Percentiles rank a stretch among this genome's conserved stretches.
These are phyloP conservation scores for Blastobotrys petasosporus DNA, from an alignment of 1,139 yeast species.

Conservation along the genomic window DNA sequence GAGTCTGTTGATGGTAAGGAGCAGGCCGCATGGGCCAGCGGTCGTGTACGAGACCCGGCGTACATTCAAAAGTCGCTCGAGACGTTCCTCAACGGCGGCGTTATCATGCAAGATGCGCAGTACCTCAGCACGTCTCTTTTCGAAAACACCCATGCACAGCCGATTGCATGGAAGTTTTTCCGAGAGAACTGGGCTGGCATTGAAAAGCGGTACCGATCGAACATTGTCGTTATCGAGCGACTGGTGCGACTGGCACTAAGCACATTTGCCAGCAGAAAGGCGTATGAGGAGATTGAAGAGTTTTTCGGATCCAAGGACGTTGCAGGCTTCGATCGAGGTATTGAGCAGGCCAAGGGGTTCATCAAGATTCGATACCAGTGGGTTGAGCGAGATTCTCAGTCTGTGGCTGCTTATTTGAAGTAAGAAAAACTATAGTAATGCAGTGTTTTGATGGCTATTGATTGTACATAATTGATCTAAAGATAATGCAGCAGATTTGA, in stretches of 20 bases:
- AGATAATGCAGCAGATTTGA: no score
- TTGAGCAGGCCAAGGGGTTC: slow-evolving; percentile 32
- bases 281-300: slow-evolving; percentile 40
- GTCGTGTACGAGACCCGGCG: slow-evolving; percentile 42
- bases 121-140: slow-evolving; percentile 51
- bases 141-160: slow-evolving; percentile 45
- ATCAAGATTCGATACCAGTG: slow-evolving; percentile 28
- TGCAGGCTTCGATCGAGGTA: slow-evolving; percentile 34
- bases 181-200: slow-evolving; percentile 48
- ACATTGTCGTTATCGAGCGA: slow-evolving; percentile 60
- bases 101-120: slow-evolving; percentile 71
- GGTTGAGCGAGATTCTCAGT: slow-evolving; percentile 29
- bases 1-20: slow-evolving; percentile 63
- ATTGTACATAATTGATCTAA: no score
- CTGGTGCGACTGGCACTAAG: slow-evolving; percentile 50
- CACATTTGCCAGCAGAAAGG: slow-evolving; percentile 42
- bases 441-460: not conserved
- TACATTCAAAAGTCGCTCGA: slow-evolving; percentile 39
- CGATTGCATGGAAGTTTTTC: slow-evolving; percentile 51
- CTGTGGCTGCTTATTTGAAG: slow-evolving; percentile 25
- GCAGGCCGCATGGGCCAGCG: slow-evolving; percentile 56
- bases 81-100: slow-evolving; percentile 37
- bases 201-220: slow-evolving; percentile 45
- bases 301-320: slow-evolving; percentile 54
- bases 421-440: not conserved